These are phyloP conservation scores for Acacia acuminata DNA, from an alignment of 306 rosid species.

Conservation along the genomic window DNA sequence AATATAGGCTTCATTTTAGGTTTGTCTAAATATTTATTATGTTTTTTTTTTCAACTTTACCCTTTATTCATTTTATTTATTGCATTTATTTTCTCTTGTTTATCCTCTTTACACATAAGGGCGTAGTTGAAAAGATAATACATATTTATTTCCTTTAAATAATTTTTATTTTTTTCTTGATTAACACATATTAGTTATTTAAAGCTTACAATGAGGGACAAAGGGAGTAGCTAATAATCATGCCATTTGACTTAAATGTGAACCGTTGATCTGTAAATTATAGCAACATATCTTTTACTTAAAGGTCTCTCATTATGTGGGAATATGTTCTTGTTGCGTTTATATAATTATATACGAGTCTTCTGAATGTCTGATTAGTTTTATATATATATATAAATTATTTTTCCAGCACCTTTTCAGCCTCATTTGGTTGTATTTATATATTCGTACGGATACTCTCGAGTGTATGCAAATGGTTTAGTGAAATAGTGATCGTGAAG, in stretches of 20 bases:
- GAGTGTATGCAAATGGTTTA: not conserved
- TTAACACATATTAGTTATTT: no score
- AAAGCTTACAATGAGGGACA: no score
- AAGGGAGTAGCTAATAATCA: not conserved
- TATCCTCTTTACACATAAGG: no score
- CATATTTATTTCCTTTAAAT: no score
- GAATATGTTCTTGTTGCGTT: not conserved
- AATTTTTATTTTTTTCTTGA: no score
- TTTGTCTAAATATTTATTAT: no score
- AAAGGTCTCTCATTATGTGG: not conserved
- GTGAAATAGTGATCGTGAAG: not conserved
- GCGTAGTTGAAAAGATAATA: no score
- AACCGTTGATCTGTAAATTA: constrained; percentile 12
- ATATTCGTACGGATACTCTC: not conserved
- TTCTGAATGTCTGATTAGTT: not conserved
- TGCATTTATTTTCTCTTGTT: no score
- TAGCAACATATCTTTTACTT: not conserved
- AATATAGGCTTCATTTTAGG: no score
- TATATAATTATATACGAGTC: not conserved
- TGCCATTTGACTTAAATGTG: constrained; percentile 33
- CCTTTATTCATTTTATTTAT: no score
- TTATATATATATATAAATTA: not conserved
- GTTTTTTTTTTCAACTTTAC: no score
- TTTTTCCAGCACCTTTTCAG: not conserved
- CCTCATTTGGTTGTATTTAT: not conserved